A percentile compares a stretch with the other conserved stretches of the same genome.
Evolutionary conservation across 768 basidiomycete genomes (phyloP).

Genomic region (Termitomyces sp.): DNA sequence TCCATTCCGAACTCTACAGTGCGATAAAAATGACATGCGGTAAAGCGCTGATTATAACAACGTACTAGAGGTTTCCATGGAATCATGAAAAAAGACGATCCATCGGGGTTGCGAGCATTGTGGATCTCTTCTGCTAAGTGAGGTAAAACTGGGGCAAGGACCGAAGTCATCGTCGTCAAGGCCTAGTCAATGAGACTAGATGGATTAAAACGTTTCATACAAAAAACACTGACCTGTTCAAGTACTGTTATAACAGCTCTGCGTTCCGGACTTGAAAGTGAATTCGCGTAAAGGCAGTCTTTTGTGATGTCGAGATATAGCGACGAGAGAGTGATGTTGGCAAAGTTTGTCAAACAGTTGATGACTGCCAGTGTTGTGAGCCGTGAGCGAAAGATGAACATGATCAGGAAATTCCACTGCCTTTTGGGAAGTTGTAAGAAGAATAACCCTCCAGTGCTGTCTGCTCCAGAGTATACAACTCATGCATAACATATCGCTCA

Average conservation of each 20-base stretch:
- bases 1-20: constrained; percentile 54
- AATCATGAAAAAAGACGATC: constrained; percentile 60
- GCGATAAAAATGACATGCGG: neutral
- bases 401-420: constrained; percentile 28
- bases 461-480: constrained; percentile 68
- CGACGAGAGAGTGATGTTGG: constrained; percentile 80
- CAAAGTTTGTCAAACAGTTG: constrained; percentile 67
- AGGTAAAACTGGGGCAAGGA: constrained; percentile 83
- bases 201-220: constrained; percentile 4
- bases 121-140: constrained; percentile 90
- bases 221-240: constrained; percentile 41
- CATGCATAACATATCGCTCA: constrained; percentile 84
- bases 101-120: constrained; percentile 30
- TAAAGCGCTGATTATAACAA: neutral
- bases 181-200: constrained; percentile 34
- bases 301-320: constrained; percentile 92
- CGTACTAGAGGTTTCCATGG: constrained; percentile 69
- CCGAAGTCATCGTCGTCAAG: constrained; percentile 56
- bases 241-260: constrained; percentile 66
- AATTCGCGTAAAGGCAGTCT: constrained; percentile 80
- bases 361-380: constrained; percentile 43
- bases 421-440: constrained; percentile 77
- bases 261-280: constrained; percentile 43
- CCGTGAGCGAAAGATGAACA: constrained; percentile 1
- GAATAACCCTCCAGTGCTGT: constrained; percentile 64